phyloP scores from a whole-genome alignment of 2,329 filamentous ascomycete genomes.

The Ascochyta fabae region DNA sequence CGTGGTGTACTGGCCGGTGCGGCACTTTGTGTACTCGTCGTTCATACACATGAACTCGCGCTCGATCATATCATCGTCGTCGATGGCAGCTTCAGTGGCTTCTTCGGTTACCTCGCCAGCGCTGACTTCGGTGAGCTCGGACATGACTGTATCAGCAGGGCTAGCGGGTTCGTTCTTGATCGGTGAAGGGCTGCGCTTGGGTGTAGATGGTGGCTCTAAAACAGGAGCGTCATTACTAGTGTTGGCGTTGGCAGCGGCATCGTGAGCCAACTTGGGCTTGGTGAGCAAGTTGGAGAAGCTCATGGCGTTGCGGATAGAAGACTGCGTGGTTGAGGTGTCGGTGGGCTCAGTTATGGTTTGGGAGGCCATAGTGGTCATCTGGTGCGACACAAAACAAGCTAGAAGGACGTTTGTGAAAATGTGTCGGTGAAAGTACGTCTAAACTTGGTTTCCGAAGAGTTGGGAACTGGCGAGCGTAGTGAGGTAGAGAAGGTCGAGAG shows the following conservation, averaged over 20 bases:
- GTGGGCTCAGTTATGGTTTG: slow-evolving; percentile 3
- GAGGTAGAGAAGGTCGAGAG: slow-evolving; percentile 28
- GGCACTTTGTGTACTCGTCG: slow-evolving; percentile 39
- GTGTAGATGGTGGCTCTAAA: slow-evolving; percentile 13
- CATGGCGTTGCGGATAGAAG: slow-evolving; percentile 31
- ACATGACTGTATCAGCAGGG: slow-evolving; percentile 15
- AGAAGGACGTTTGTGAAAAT: background rate
- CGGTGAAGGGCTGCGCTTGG: slow-evolving; percentile 1
- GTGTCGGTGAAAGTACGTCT: background rate
- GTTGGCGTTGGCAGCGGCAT: background rate
- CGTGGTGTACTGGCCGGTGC: slow-evolving; percentile 44
- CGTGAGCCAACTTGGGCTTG: background rate
- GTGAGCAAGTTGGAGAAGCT: slow-evolving; percentile 33
- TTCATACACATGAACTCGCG: slow-evolving; percentile 44
- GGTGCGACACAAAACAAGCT: slow-evolving; percentile 2
- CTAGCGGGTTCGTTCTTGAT: slow-evolving; percentile 2
- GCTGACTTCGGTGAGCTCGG: slow-evolving; percentile 3
- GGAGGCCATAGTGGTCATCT: slow-evolving; percentile 1
- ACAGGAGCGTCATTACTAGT: background rate
- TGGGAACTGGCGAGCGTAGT: slow-evolving; percentile 1
- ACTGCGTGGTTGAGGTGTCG: slow-evolving; percentile 3
- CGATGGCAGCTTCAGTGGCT: background rate
- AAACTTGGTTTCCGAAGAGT: background rate
- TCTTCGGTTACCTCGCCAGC: background rate
- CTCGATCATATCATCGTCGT: slow-evolving; percentile 14